Conservation (phyloP, 768 basidiomycete genomes). For the Ephemerocybe angulata region DNA sequence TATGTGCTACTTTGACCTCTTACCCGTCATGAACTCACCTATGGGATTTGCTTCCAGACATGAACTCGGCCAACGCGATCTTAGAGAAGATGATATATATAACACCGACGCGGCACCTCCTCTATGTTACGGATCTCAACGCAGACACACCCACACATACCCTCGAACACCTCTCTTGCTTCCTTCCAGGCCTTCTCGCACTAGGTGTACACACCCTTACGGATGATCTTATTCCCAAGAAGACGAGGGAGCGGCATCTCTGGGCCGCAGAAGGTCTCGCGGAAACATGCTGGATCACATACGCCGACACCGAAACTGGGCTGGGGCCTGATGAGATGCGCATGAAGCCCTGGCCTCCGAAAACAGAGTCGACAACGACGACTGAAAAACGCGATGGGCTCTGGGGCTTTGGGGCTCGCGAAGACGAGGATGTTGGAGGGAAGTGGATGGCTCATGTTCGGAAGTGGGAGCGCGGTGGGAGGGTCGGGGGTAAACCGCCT, state of each 20-base stretch:
- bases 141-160: slow-evolving; percentile 28
- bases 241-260: slow-evolving; percentile 45
- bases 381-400: background rate
- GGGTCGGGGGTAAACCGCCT: slow-evolving; percentile 28
- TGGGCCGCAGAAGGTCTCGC: slow-evolving; percentile 74
- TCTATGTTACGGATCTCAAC: slow-evolving; percentile 58
- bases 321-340: slow-evolving; percentile 57
- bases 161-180: slow-evolving; percentile 69
- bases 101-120: slow-evolving; percentile 51
- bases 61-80: slow-evolving; percentile 49
- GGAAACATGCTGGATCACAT: slow-evolving; percentile 62
- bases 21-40: background rate
- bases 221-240: slow-evolving; percentile 22
- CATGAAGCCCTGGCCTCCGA: slow-evolving; percentile 28
- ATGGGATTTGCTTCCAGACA: slow-evolving; percentile 31
- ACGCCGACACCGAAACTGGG: slow-evolving; percentile 63
- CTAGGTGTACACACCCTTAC: slow-evolving; percentile 54
- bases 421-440: slow-evolving; percentile 6
- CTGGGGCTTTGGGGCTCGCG: background rate
- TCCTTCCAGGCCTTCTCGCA: slow-evolving; percentile 62
- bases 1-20: slow-evolving; percentile 24
- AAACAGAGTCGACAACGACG: slow-evolving; percentile 8
- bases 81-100: slow-evolving; percentile 56
- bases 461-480: slow-evolving; percentile 43
- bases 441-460: slow-evolving; percentile 45